A percentile compares a stretch with the other conserved stretches of the same genome.
Conservation (phyloP, 352 stramenopile species). For the Phytophthora tubulina region DNA sequence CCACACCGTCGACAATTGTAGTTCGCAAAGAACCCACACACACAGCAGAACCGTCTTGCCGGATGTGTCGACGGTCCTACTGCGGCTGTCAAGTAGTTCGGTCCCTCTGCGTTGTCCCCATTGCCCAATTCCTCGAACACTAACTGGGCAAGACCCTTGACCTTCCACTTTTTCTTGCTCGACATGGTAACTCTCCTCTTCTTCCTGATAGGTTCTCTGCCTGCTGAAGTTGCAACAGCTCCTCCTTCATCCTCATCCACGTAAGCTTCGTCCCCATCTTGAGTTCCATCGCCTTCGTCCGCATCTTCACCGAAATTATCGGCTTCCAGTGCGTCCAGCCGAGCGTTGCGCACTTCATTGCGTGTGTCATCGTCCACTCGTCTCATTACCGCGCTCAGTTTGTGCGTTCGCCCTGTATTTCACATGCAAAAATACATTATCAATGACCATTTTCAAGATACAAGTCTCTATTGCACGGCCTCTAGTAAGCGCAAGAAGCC, state of each 20-base stretch:
- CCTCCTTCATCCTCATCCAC: slow-evolving; percentile 69
- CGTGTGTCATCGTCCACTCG: slow-evolving; percentile 87
- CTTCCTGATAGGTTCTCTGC: slow-evolving; percentile 41
- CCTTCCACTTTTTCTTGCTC: slow-evolving; percentile 71
- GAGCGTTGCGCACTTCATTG: slow-evolving; percentile 83
- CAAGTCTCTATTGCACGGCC: neutral
- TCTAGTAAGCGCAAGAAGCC: slow-evolving; percentile 12
- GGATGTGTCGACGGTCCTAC: slow-evolving; percentile 67
- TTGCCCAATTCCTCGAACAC: slow-evolving; percentile 84
- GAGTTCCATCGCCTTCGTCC: slow-evolving; percentile 56
- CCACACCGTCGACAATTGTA: slow-evolving; percentile 80
- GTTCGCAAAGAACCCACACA: slow-evolving; percentile 84
- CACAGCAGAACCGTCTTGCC: slow-evolving; percentile 83
- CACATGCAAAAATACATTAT: slow-evolving; percentile 17
- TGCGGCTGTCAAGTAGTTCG: slow-evolving; percentile 83
- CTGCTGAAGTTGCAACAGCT: slow-evolving; percentile 7
- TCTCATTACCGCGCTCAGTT: slow-evolving; percentile 86
- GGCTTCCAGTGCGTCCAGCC: slow-evolving; percentile 88
- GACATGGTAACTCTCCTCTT: slow-evolving; percentile 40
- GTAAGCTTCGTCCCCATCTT: slow-evolving; percentile 61
- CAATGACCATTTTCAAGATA: slow-evolving; percentile 14
- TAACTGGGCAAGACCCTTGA: slow-evolving; percentile 90
- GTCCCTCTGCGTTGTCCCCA: slow-evolving; percentile 29
- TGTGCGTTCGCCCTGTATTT: slow-evolving; percentile 68
- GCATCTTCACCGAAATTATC: slow-evolving; percentile 89